Evolutionary conservation across 495 filamentous ascomycete species (phyloP).

Genomic region (Cairneyella variabilis): DNA sequence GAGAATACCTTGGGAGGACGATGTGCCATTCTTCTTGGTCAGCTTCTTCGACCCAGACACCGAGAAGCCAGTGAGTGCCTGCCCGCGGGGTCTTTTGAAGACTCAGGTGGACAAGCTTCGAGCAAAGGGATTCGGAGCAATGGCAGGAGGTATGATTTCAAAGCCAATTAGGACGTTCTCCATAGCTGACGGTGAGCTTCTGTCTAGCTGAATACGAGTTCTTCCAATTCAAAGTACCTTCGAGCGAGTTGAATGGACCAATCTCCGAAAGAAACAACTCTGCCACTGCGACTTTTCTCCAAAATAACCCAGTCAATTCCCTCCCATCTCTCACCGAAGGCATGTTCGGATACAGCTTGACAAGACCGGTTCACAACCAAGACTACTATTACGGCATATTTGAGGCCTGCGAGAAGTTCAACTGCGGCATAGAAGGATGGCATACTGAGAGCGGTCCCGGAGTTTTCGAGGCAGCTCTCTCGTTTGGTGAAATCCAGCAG

Average conservation of each 20-base stretch:
- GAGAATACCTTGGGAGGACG: slow-evolving; percentile 91
- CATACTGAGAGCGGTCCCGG: slow-evolving; percentile 96
- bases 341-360: slow-evolving; percentile 97
- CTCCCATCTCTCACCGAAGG: slow-evolving; percentile 84
- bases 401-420: slow-evolving; percentile 75
- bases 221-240: slow-evolving; percentile 81
- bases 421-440: slow-evolving; percentile 89
- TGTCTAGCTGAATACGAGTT: slow-evolving; percentile 93
- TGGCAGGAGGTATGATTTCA: slow-evolving; percentile 78
- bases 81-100: slow-evolving; percentile 74
- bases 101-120: slow-evolving; percentile 62
- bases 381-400: slow-evolving; percentile 93
- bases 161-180: not conserved
- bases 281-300: slow-evolving; percentile 70
- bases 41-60: slow-evolving; percentile 80
- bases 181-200: slow-evolving; percentile 3
- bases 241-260: slow-evolving; percentile 40
- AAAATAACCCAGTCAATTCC: slow-evolving; percentile 63
- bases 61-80: slow-evolving; percentile 66
- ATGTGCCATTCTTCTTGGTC: slow-evolving; percentile 90
- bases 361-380: slow-evolving; percentile 87
- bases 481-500: slow-evolving; percentile 74
- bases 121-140: slow-evolving; percentile 65
- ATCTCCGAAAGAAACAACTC: slow-evolving; percentile 44
- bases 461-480: slow-evolving; percentile 91